Conservation (phyloP, 2,329 filamentous ascomycete species). For the Colletotrichum orchidophilum region DNA sequence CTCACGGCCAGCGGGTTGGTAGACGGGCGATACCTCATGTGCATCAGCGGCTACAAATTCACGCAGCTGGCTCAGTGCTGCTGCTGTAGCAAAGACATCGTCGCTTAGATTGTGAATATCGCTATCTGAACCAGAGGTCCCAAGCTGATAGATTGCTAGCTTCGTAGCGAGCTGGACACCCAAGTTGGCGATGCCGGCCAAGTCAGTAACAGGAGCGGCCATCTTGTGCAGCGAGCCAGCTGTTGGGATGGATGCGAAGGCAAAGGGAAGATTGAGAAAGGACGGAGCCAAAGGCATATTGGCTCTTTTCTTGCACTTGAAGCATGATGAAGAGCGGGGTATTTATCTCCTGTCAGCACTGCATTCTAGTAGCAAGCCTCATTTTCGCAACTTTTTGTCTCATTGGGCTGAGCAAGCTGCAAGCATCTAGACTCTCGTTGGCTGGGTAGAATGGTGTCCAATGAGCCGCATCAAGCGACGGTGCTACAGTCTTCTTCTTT, state of each 20-base stretch:
- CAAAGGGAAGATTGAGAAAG: background rate
- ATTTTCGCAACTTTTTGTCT: background rate
- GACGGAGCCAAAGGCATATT: background rate
- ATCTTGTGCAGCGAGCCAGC: background rate
- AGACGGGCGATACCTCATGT: constrained; percentile 1
- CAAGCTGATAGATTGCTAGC: constrained; percentile 7
- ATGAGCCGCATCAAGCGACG: constrained; percentile 20
- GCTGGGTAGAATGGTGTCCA: background rate
- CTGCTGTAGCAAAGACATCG: background rate
- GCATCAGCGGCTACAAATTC: constrained; percentile 9
- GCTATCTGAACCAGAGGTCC: background rate
- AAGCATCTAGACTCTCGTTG: background rate
- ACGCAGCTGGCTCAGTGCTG: constrained; percentile 12
- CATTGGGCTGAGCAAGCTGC: constrained; percentile 8
- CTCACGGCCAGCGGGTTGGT: constrained; percentile 17
- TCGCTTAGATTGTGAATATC: background rate
- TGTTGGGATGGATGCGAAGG: background rate
- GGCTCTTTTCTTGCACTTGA: background rate
- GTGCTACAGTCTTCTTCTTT: background rate
- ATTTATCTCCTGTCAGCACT: constrained; percentile 7
- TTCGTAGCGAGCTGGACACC: constrained; percentile 22
- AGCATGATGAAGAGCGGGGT: constrained; percentile 18
- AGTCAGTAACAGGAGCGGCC: background rate
- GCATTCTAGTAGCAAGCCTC: constrained; percentile 19
- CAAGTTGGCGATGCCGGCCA: constrained; percentile 19